Evolutionary conservation across 1,284 basidiomycete genomes (phyloP), one percentile per base, ranked within the genome.

Genomic region (Trametes versicolor): DNA sequence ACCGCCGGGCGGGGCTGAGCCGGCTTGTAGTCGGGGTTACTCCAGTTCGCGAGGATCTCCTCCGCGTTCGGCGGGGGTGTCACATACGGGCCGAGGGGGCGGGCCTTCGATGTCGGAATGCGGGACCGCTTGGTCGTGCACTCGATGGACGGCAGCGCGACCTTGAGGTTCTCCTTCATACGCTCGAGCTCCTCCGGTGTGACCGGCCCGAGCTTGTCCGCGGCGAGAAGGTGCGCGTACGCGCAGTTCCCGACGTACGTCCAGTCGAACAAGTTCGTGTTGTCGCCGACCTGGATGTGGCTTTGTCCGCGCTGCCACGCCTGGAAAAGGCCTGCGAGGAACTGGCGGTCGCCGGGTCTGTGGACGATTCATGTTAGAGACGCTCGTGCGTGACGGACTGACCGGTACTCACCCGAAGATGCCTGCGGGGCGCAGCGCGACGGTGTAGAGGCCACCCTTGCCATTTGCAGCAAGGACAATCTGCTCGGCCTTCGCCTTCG

Each of bases 201-300:
- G 1, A 83, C 79, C 1, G 80, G 77, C 58, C 81, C 82, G 45
- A 97, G 87, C 73, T 87, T 90, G 82, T 99, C 97, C 10, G 94
- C 93, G 1, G 98, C 98, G 53, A 99, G 89, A 9, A 99, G 81
- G 76, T 99, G 98, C 1, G 97, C 97, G 74, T 94, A 89, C 0
- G 96, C 97, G 66, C 98, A 92, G 77, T 99, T 99, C 68, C 90
- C 95, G 68, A 99, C 96, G 74, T 98, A 99, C 1, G 97, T 99
- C 90, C 95, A 98, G 80, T 99, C 98, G 73, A 96, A 97, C 12
- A 99, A 81, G 78, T 99, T 99, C 66, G 85, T 87, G 81, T 99
- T 99, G 79, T 92, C 84, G 52, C 98, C 98, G 66, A 99, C 91
- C 80, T 99, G 97, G 83, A 95, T 94, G 70, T 94, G 90, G 2